A percentile compares a stretch with the other conserved stretches of the same genome.
Conservation (phyloP, 2,329 filamentous ascomycete species). For the Talaromyces piceae region DNA sequence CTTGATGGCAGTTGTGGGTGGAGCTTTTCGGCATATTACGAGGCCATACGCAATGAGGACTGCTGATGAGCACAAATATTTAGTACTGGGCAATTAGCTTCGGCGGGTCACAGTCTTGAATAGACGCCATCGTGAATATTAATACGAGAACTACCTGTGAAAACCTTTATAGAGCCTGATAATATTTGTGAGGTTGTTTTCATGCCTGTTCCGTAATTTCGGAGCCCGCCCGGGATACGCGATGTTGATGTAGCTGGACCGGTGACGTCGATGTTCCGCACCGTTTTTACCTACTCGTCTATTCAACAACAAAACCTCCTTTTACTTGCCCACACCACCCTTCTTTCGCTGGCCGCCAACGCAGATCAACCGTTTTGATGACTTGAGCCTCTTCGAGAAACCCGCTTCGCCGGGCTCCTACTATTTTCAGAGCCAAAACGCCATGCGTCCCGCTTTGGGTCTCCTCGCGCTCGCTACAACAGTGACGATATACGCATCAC, state of each 20-base stretch:
- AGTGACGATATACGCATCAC: constrained; percentile 1
- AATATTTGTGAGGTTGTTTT: no score
- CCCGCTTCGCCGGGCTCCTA: background rate
- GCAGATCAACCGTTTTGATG: background rate
- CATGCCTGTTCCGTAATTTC: no score
- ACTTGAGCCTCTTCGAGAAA: background rate
- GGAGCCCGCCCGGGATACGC: background rate
- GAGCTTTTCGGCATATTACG: no score
- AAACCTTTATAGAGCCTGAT: no score
- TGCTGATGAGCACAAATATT: no score
- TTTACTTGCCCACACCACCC: background rate
- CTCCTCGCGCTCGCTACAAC: background rate
- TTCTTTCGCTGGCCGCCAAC: background rate
- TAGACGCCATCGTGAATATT: no score
- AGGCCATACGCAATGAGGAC: no score
- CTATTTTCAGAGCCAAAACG: background rate
- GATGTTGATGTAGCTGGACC: background rate
- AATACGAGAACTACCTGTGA: no score
- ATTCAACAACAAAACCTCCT: background rate
- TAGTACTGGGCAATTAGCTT: no score
- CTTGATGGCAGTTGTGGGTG: no score
- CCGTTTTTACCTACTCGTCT: background rate
- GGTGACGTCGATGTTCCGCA: background rate
- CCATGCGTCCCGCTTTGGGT: background rate
- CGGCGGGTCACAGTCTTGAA: no score